Base-by-base conservation (phyloP, 2,329 filamentous ascomycete genomes). In the Ceratocystis huliohia region DNA sequence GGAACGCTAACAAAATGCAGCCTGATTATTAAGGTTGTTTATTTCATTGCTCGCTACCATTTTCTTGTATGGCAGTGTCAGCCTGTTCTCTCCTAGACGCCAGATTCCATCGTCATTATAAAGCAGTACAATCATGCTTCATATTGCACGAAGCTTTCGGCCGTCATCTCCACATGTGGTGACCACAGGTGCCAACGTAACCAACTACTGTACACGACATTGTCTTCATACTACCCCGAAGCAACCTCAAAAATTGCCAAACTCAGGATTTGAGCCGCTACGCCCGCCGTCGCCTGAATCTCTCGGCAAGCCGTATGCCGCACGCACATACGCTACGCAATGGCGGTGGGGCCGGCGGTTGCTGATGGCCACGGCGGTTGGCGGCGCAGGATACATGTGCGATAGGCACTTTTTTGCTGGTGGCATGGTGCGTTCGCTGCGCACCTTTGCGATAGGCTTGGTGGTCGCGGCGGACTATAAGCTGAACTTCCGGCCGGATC, bases 401-500 rank as follows among this genome's bases (percentile, higher is more conserved):
- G 94, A 99, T 76, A 82, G 76, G 15, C 82, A 88, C 70, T 80
- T 89, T 73, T 95, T 94, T 75, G 89, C 91, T 63, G 87, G 89
- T 0, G 88, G 89, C 13, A 77, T 96, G 30, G 84, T 82, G 46
- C 88, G 94, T 66, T 93, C 89, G 28, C 75, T 88, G 53, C 87
- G 88, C 53, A 96, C 94, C 0, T 96, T 97, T 74, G 81, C 82
- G 50, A 84, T 84, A 2, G 93, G 91, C 6, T 78, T 96, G 10
- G 73, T 92, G 59, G 88, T 96, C 17, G 93, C 92, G 0, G 73
- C 92, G 28, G 94, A 99, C 78, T 97, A 99, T 80, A 97, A 96
- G 78, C 80, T 97, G 75, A 97, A 99, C 76, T 99, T 99, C 76
- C 84, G 90, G 5, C 82, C 89, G 5, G 79, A 91, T 70, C 92